Conservation (phyloP, 2,329 filamentous ascomycete species). For the Sphaerulina vaccinii region DNA sequence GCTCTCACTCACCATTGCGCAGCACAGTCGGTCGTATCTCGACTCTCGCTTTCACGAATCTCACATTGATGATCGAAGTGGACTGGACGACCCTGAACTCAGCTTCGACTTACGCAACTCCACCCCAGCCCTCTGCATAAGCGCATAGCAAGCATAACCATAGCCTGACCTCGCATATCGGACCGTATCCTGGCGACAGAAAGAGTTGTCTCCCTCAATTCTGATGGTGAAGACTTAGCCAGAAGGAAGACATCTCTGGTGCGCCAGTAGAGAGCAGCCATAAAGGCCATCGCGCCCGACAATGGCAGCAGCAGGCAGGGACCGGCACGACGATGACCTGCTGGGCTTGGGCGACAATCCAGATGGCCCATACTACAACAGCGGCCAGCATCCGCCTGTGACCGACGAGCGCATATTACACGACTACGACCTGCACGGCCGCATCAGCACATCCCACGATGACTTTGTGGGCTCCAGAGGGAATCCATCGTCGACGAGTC, state of each 20-base stretch:
- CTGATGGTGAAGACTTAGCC: conserved; percentile 22
- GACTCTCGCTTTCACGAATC: no score
- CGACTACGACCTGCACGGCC: conserved; percentile 66
- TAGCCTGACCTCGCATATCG: not conserved
- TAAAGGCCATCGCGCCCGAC: conserved; percentile 4
- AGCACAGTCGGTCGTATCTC: no score
- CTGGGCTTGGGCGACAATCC: conserved; percentile 67
- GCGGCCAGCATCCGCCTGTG: conserved; percentile 73
- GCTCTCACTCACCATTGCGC: not conserved
- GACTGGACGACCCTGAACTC: not conserved
- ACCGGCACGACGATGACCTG: conserved; percentile 46
- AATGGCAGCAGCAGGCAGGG: conserved; percentile 56
- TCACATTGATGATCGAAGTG: no score
- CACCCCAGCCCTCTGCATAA: not conserved
- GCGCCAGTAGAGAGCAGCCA: conserved; percentile 16
- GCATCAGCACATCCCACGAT: conserved; percentile 90
- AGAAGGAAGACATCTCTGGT: conserved; percentile 15
- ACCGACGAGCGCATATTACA: conserved; percentile 78
- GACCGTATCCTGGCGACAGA: no score
- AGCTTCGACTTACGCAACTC: no score
- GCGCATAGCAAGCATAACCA: not conserved
- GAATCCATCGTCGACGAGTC: conserved; percentile 39
- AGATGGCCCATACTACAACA: conserved; percentile 67
- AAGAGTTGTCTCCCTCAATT: not conserved
- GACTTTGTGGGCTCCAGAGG: conserved; percentile 74